Base-by-base conservation (phyloP, 257 asterid species). In the Catharanthus roseus region DNA sequence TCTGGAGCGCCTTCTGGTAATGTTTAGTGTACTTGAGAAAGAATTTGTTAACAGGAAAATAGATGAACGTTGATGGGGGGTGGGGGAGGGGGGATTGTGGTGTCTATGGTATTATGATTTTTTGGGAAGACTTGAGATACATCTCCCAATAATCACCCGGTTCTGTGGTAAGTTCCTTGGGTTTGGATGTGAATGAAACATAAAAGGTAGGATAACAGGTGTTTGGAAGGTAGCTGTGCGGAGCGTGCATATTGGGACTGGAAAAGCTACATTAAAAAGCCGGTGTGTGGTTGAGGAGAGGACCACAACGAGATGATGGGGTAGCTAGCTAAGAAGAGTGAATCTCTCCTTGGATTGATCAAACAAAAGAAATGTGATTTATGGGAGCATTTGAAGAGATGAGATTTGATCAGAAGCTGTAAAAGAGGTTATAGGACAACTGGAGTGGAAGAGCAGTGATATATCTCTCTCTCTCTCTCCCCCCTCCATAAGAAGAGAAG, bases 11-110 rank as follows among this genome's bases (percentile, higher is more conserved):
- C 85, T 91, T 19, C 79, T 85, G 82, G 85, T 91, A 42, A 90
- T 89, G 93, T 85, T 87, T 79, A 86, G 95, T 24, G 85, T 75
- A 53, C 75, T 95, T 70, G 98, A 95, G 83, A 91, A 95, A 82
- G 98, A 95, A 84, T 95, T 85, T 68, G 89, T 89, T 55, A 42
- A 86, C 96, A 0, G 86, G 83, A 62, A 72, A 64, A 60, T 75
- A 70, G 68, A 41, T 55, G 58, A 51, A 64, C 26, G 33, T 13
- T 44, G 33, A 55, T n/a, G 63, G 10, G 24, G 42, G 62, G 68
- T 21, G 28, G n/a, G n/a, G n/a, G n/a, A n/a, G n/a, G n/a, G n/a
- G n/a, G n/a, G n/a, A n/a, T n/a, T n/a, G n/a, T n/a, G n/a, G n/a
- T n/a, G n/a, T n/a, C n/a, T n/a, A 24, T 34, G 68, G 24, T 65